Conservation (phyloP, 768 basidiomycete genomes). For the Boletus insuetus region DNA sequence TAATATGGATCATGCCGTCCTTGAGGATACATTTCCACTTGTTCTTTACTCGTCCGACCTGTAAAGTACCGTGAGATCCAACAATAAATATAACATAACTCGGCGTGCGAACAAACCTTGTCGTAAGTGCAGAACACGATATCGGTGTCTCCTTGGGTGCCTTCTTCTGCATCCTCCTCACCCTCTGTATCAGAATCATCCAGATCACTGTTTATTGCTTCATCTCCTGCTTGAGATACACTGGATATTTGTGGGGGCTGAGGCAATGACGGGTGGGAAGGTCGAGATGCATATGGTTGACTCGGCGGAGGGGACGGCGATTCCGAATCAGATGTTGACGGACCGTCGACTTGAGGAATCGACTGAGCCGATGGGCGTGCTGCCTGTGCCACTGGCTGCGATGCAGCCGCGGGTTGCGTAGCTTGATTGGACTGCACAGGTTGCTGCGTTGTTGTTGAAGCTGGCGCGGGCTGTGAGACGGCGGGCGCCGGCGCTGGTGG, state of each 20-base stretch:
- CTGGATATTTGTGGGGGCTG: slow-evolving; percentile 47
- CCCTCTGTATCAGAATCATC: slow-evolving; percentile 92
- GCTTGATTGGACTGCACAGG: slow-evolving; percentile 17
- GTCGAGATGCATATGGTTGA: slow-evolving; percentile 60
- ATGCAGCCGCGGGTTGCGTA: slow-evolving; percentile 5
- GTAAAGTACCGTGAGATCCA: slow-evolving; percentile 1
- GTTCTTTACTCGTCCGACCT: slow-evolving; percentile 99
- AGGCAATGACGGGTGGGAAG: slow-evolving; percentile 75
- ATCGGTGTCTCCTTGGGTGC: slow-evolving; percentile 71
- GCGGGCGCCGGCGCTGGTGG: slow-evolving; percentile 22
- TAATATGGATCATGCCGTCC: slow-evolving; percentile 96
- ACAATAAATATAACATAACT: not conserved
- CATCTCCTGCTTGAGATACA: slow-evolving; percentile 49
- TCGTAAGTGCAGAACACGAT: slow-evolving; percentile 99
- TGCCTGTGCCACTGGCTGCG: slow-evolving; percentile 17
- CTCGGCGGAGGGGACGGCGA: slow-evolving; percentile 68
- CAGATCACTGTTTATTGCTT: slow-evolving; percentile 94
- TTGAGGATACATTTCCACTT: slow-evolving; percentile 99
- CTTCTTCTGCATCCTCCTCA: slow-evolving; percentile 82
- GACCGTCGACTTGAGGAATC: slow-evolving; percentile 83
- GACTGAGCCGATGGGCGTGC: slow-evolving; percentile 23
- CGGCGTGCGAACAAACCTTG: slow-evolving; percentile 57
- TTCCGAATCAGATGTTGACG: slow-evolving; percentile 64
- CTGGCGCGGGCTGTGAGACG: slow-evolving; percentile 15
- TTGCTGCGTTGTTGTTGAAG: slow-evolving; percentile 17